Percentiles rank a stretch among this genome's conserved stretches.
phyloP scores from a whole-genome alignment of 202 grass and related monocot species.

The Miscanthus sacchariflorus region DNA sequence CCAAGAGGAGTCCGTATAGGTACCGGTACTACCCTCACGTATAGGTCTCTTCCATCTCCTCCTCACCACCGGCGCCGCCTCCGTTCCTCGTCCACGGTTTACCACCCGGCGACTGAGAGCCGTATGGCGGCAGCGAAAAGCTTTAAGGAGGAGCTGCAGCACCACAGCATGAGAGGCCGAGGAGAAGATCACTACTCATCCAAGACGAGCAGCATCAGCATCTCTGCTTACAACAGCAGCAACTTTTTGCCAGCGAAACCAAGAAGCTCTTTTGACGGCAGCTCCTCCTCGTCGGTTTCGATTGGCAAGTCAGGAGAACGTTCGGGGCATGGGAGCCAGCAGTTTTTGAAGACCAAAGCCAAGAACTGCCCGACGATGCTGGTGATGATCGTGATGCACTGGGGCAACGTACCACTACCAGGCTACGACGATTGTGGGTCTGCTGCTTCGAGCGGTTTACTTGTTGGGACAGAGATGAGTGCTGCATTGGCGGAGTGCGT shows the following conservation, averaged over 20 bases:
- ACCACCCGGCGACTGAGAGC: constrained; percentile 46
- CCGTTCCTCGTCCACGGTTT: constrained; percentile 53
- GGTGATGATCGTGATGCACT: constrained; percentile 25
- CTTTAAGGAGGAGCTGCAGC: constrained; percentile 79
- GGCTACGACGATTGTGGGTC: too few relatives aligned
- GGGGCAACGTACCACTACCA: too few relatives aligned
- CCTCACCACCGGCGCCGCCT: constrained; percentile 58
- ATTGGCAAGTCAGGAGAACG: constrained; percentile 62
- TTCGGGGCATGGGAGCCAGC: constrained; percentile 52
- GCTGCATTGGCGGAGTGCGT: too few relatives aligned
- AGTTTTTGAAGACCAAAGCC: constrained; percentile 26
- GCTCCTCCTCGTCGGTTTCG: constrained; percentile 9
- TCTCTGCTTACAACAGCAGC: constrained; percentile 35
- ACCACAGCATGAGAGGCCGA: constrained; percentile 54
- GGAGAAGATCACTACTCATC: constrained; percentile 6
- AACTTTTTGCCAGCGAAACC: constrained; percentile 47
- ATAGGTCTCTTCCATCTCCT: neutral
- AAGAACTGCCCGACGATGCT: constrained; percentile 27
- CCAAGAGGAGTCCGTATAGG: constrained; percentile 59
- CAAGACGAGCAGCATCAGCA: constrained; percentile 4
- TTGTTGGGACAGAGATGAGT: too few relatives aligned
- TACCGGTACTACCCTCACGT: too few relatives aligned
- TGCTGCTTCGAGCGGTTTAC: too few relatives aligned
- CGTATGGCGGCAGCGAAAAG: constrained; percentile 42
- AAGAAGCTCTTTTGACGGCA: constrained; percentile 57